phyloP scores from a whole-genome alignment of 1,139 yeast genomes.

The Magnusiomyces fungicola region DNA sequence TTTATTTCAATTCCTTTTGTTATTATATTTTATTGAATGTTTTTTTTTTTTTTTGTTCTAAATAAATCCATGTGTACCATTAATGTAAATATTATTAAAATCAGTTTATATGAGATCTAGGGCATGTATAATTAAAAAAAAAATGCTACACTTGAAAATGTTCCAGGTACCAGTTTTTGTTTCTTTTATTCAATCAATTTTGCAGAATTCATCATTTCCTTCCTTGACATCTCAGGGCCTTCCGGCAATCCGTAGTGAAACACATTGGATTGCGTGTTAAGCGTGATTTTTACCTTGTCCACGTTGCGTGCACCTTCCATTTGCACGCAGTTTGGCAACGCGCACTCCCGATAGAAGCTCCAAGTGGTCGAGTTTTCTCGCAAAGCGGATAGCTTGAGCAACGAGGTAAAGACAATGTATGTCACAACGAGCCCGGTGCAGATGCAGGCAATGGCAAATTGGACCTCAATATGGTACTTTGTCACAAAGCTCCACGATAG shows the following conservation, averaged over 20 bases:
- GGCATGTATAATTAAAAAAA: no score
- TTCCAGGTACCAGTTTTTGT: no score
- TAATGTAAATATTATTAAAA: no score
- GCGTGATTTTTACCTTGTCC: not conserved
- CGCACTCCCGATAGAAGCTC: not conserved
- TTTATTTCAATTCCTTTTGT: no score
- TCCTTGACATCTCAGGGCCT: not conserved
- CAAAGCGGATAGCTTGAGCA: not conserved
- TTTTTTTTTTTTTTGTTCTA: no score
- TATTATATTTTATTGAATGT: no score
- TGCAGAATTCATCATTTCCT: not conserved
- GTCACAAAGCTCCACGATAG: not conserved
- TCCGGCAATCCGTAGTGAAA: not conserved
- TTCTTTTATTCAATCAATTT: not conserved
- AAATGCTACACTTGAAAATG: no score
- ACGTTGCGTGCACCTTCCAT: not conserved
- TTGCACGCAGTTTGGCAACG: not conserved
- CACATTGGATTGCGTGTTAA: not conserved
- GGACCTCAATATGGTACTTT: not conserved
- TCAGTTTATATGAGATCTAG: no score
- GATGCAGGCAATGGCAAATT: not conserved
- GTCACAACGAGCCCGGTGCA: not conserved
- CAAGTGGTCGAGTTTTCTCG: not conserved
- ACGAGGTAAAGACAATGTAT: not conserved
- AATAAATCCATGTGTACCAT: no score